Evolutionary conservation across 768 basidiomycete species (phyloP).

Genomic region (Leccinellum luteum): DNA sequence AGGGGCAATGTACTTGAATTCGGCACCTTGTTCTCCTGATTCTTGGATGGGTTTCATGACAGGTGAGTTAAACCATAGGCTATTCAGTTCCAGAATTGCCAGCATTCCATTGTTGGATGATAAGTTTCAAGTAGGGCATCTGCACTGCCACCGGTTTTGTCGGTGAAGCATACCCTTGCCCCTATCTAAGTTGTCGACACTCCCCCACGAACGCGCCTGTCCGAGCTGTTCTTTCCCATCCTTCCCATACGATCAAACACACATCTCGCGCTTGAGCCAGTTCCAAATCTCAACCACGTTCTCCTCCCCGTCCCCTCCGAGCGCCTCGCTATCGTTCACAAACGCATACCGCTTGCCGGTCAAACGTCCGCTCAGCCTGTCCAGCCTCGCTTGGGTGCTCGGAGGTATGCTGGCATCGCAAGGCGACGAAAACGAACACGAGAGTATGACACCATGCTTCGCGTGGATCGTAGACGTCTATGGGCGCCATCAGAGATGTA

Average conservation of each 20-base stretch:
- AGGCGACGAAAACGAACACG: constrained; percentile 12
- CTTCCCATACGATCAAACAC: not conserved
- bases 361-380: constrained; percentile 16
- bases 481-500: not conserved
- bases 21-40: not conserved
- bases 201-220: too few relatives aligned
- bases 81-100: not conserved
- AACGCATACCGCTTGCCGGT: constrained; percentile 40
- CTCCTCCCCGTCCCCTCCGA: not conserved
- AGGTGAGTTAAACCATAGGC: not conserved
- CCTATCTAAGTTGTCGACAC: too few relatives aligned
- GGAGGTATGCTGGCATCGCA: not conserved
- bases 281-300: constrained; percentile 25
- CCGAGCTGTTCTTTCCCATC: too few relatives aligned
- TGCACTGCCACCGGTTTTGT: too few relatives aligned
- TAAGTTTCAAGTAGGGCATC: too few relatives aligned
- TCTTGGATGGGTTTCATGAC: not conserved
- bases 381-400: constrained; percentile 11
- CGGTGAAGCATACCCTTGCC: too few relatives aligned
- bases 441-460: constrained; percentile 55
- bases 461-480: constrained; percentile 50
- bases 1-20: not conserved
- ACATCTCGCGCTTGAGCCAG: constrained; percentile 24
- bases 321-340: constrained; percentile 25
- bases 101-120: not conserved